Evolutionary conservation across 2,329 filamentous ascomycete genomes (phyloP).

Genomic region (Achaetomium macrosporum): DNA sequence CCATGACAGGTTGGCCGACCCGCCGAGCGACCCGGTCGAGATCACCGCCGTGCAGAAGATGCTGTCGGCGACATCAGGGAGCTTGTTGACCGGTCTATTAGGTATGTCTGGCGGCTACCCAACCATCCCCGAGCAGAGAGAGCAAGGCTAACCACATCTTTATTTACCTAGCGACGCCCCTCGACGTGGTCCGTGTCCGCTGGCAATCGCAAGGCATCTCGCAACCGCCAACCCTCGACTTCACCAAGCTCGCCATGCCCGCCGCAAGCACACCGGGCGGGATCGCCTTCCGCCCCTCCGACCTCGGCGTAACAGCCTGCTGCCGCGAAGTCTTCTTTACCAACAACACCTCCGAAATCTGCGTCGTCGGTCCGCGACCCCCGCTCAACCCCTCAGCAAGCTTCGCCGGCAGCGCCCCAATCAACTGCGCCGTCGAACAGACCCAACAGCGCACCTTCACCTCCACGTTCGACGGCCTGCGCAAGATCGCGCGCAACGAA

Average conservation of each 20-base stretch:
- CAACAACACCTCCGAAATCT: slow-evolving; percentile 75
- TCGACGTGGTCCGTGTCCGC: slow-evolving; percentile 93
- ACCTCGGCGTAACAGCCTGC: slow-evolving; percentile 87
- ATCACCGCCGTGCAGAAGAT: slow-evolving; percentile 87
- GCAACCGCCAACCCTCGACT: slow-evolving; percentile 35
- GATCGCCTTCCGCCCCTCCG: slow-evolving; percentile 65
- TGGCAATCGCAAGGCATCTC: slow-evolving; percentile 71
- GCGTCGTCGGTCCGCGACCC: slow-evolving; percentile 59
- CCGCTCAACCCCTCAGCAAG: no score
- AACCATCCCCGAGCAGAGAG: background rate
- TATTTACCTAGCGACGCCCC: slow-evolving; percentile 63
- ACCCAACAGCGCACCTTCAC: slow-evolving; percentile 76
- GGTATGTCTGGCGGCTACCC: slow-evolving; percentile 47
- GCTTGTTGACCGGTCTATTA: slow-evolving; percentile 79
- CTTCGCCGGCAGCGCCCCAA: slow-evolving; percentile 22
- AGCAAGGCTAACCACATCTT: slow-evolving; percentile 31
- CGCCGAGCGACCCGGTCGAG: slow-evolving; percentile 43
- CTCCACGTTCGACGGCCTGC: slow-evolving; percentile 84
- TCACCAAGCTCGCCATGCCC: slow-evolving; percentile 51
- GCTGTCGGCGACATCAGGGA: slow-evolving; percentile 87
- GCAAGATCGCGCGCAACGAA: slow-evolving; percentile 93
- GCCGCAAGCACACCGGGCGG: slow-evolving; percentile 33
- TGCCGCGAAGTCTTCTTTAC: slow-evolving; percentile 97
- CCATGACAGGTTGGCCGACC: slow-evolving; percentile 35
- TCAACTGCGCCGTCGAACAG: slow-evolving; percentile 80